Base-by-base conservation (phyloP, 371 early-diverging fungal species). In the Zopfochytrium polystomum region DNA sequence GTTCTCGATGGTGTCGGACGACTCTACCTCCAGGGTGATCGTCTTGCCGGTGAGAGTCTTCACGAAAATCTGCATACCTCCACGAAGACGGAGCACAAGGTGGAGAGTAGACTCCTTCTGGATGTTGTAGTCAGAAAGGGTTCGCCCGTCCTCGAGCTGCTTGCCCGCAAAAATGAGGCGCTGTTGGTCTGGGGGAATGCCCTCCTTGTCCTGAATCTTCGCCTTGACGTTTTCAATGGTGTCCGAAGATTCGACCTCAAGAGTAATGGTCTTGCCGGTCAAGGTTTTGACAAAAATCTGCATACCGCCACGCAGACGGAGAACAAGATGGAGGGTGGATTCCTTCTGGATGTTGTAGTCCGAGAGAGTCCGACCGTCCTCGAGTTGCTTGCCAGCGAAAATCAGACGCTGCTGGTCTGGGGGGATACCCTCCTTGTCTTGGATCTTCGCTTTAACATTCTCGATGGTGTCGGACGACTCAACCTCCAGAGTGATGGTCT, bases 161-260 rank as follows among this genome's bases (percentile, higher is more conserved):
- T 98, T 98, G 69, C 97, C 99, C 78, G 98, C 98, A 78, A 99
- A 99, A 76, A 99, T 99, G 66, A 99, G 86, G 71, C 99, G 96
- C 82, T 99, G 99, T 87, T 99, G 99, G 79, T 99, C 99, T 63
- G 99, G 99, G 61, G 99, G 98, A 74, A 99, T 99, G 67, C 89
- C 89, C 80, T 94, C 93, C 79, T 91, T 92, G 81, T 97, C 96
- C 80, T 98, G 97, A 56, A 98, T 97, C 86, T 95, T 96, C 58
- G 72, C 68, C 85, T 97, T 97, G 71, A 97, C 96, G 64, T 93
- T 90, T 42, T 94, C 90, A 74, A 96, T 95, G 71, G 90, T 89
- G 71, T 97, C 98, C 18, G 87, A 83, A 20, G 89, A 84, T 78
- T 95, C 96, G 42, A 98, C 97, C 80, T 98, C 98, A 31, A 98